phyloP scores from a whole-genome alignment of 768 basidiomycete species.

The Stropharia rugosoannulata region DNA sequence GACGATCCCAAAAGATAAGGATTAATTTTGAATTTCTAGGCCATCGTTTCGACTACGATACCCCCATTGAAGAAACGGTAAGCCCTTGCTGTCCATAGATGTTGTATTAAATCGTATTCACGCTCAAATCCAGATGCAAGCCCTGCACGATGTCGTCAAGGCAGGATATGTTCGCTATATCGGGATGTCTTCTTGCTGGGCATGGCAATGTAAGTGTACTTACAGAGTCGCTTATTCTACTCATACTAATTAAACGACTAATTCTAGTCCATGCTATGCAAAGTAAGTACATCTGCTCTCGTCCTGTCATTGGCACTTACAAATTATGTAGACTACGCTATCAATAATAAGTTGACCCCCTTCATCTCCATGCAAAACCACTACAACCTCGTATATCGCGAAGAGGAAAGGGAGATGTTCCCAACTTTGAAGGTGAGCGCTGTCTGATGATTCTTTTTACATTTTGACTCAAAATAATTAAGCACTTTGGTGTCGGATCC shows the following conservation, averaged over 20 bases:
- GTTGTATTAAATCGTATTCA: neutral
- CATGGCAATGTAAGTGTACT: conserved; percentile 47
- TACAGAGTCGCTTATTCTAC: neutral
- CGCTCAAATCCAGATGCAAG: conserved; percentile 49
- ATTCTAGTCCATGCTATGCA: conserved; percentile 53
- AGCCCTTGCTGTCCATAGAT: neutral
- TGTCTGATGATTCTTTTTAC: neutral
- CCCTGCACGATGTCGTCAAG: conserved; percentile 66
- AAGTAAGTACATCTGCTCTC: conserved; percentile 27
- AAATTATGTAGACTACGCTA: conserved; percentile 51
- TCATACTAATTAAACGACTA: neutral
- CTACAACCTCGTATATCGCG: conserved; percentile 59
- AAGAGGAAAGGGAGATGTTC: conserved; percentile 67
- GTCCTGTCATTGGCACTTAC: neutral
- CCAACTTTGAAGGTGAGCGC: conserved; percentile 48
- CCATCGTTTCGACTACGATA: conserved; percentile 55
- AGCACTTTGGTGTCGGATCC: conserved; percentile 49
- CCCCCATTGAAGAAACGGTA: conserved; percentile 58
- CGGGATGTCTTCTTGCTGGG: conserved; percentile 56
- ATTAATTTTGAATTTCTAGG: conserved; percentile 23
- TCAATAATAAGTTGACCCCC: conserved; percentile 53
- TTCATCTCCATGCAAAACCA: conserved; percentile 76
- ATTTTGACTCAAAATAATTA: conserved; percentile 15
- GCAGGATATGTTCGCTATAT: conserved; percentile 63
- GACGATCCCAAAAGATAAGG: too few relatives aligned